These are phyloP conservation scores for Bocquillonia castaneifolia DNA, from an alignment of 441 rosid species.

Conservation along the genomic window DNA sequence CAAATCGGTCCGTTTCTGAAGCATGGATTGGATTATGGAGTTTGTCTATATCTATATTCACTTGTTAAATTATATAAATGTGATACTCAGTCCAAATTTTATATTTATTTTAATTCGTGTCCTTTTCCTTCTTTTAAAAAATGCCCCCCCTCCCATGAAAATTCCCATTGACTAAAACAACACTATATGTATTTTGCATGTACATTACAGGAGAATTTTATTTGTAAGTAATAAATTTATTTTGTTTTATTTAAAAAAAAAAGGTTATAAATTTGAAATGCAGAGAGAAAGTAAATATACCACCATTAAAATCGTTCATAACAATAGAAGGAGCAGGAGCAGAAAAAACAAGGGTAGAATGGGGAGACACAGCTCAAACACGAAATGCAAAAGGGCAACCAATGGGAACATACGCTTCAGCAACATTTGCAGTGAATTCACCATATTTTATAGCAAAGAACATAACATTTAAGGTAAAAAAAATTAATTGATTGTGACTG, in stretches of 20 bases:
- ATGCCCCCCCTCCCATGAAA: too few species aligned
- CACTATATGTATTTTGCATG: too few species aligned
- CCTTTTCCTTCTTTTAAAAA: constrained; percentile 21
- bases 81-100: neutral
- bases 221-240: too few species aligned
- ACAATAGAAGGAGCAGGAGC: constrained; percentile 94
- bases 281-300: constrained; percentile 90
- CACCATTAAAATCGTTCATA: constrained; percentile 72
- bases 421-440: constrained; percentile 86
- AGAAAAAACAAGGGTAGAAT: constrained; percentile 73
- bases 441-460: constrained; percentile 86
- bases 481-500: too few species aligned
- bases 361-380: constrained; percentile 97
- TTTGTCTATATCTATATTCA: constrained; percentile 32
- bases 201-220: too few species aligned
- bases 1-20: constrained; percentile 19
- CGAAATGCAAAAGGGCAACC: constrained; percentile 65
- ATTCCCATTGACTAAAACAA: too few species aligned
- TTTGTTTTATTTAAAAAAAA: too few species aligned
- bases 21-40: constrained; percentile 22
- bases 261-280: too few species aligned
- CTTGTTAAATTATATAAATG: too few species aligned
- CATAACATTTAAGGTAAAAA: constrained; percentile 78
- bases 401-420: constrained; percentile 71
- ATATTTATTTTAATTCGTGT: constrained; percentile 29